Conservation (phyloP, 208 protist genomes). For the Crithidia acanthocephali region DNA sequence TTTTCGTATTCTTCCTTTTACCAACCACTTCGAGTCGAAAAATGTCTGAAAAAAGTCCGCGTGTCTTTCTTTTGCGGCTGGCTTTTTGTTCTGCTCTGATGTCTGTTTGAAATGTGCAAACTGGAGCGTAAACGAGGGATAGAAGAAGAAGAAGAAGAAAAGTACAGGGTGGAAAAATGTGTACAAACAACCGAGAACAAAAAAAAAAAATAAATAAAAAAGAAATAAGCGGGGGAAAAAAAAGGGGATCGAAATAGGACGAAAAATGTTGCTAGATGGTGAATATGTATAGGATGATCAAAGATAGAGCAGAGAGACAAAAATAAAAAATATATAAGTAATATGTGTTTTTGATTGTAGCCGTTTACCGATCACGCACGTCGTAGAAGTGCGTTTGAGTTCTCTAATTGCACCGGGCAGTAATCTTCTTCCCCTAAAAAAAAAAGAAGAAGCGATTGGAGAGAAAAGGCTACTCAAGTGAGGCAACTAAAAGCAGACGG, state of each 20-base stretch:
- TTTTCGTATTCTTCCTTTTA: too few species aligned
- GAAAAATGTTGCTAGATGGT: not conserved
- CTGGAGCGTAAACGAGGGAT: not conserved
- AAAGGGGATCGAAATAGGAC: too few species aligned
- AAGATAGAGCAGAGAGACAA: not conserved
- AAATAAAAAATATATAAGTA: too few species aligned
- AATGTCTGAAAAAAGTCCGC: too few species aligned
- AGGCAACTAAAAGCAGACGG: not conserved
- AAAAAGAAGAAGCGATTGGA: not conserved
- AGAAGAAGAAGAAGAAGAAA: not conserved
- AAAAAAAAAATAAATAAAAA: not conserved
- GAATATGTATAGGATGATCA: not conserved
- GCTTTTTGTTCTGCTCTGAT: not conserved
- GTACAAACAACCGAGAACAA: not conserved
- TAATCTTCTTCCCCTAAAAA: not conserved
- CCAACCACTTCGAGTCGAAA: too few species aligned
- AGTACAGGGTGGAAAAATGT: not conserved
- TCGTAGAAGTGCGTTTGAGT: not conserved
- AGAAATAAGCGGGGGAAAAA: not conserved
- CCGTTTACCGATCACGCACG: not conserved
- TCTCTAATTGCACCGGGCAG: not conserved
- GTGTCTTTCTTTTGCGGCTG: too few species aligned
- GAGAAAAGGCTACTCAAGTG: too few species aligned
- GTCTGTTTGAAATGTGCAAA: not conserved
- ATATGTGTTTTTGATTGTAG: not conserved